A percentile compares a stretch with the other conserved stretches of the same genome.
Conservation (phyloP, 2,329 filamentous ascomycete species). For the Fusarium nanum region DNA sequence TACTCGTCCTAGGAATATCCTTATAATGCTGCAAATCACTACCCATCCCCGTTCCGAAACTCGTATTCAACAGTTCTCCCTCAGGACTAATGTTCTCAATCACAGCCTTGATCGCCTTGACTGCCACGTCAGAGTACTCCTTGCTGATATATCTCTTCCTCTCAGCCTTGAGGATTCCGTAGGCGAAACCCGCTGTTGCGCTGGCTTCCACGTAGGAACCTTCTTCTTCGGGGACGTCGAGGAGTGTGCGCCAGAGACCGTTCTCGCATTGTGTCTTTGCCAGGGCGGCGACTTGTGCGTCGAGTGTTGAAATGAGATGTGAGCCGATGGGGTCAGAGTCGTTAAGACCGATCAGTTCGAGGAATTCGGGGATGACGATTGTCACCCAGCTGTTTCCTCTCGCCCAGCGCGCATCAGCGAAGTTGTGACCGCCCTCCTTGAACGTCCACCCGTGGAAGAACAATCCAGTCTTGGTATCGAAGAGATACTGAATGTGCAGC, state of each 20-base stretch:
- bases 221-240: constrained; percentile 73
- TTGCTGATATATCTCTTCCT: constrained; percentile 75
- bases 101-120: constrained; percentile 75
- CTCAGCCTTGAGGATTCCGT: constrained; percentile 79
- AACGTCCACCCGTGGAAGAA: constrained; percentile 90
- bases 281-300: constrained; percentile 76
- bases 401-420: constrained; percentile 68
- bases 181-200: constrained; percentile 84
- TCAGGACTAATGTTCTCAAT: constrained; percentile 72
- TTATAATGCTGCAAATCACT: constrained; percentile 79
- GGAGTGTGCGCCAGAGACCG: constrained; percentile 79
- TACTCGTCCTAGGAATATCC: constrained; percentile 79
- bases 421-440: constrained; percentile 72
- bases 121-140: constrained; percentile 69
- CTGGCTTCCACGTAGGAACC: constrained; percentile 82
- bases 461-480: constrained; percentile 76
- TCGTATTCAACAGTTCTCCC: constrained; percentile 79
- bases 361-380: constrained; percentile 84
- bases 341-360: constrained; percentile 75
- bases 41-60: constrained; percentile 85
- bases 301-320: constrained; percentile 71
- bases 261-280: constrained; percentile 67
- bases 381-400: constrained; percentile 79
- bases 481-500: constrained; percentile 81
- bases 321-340: constrained; percentile 71